Evolutionary conservation across 2,329 filamentous ascomycete species (phyloP).

Genomic region (Aschersonia sp.): DNA sequence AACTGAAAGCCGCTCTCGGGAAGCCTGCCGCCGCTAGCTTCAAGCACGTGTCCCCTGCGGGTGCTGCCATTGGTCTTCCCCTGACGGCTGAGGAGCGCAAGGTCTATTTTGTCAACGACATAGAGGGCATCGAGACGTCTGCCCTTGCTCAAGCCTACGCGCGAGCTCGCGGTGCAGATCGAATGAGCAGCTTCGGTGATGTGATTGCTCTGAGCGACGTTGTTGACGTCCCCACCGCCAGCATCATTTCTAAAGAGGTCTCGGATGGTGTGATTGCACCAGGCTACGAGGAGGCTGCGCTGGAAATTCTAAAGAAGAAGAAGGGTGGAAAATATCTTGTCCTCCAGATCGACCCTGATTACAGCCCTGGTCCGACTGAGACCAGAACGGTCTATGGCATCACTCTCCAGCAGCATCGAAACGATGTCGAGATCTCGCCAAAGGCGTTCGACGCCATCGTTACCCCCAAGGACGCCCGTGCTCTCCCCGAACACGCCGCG

Average conservation of each 20-base stretch:
- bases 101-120: constrained; percentile 97
- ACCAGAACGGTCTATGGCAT: constrained; percentile 82
- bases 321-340: constrained; percentile 96
- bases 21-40: constrained; percentile 90
- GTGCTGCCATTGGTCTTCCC: constrained; percentile 83
- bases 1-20: constrained; percentile 77
- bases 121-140: constrained; percentile 75
- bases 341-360: constrained; percentile 83
- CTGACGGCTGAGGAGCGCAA: constrained; percentile 80
- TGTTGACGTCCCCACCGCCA: constrained; percentile 84
- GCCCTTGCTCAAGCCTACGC: constrained; percentile 87
- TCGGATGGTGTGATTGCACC: constrained; percentile 94
- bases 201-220: constrained; percentile 84
- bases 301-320: constrained; percentile 92
- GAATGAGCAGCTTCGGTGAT: constrained; percentile 98
- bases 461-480: constrained; percentile 62
- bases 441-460: constrained; percentile 76
- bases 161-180: constrained; percentile 85
- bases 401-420: constrained; percentile 78
- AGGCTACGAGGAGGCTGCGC: constrained; percentile 67
- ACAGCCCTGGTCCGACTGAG: constrained; percentile 68
- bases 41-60: constrained; percentile 97
- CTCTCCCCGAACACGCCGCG: constrained; percentile 66
- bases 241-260: constrained; percentile 95
- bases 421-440: constrained; percentile 76